Conservation (phyloP, 768 basidiomycete genomes). For the Thelephora ganbajun region DNA sequence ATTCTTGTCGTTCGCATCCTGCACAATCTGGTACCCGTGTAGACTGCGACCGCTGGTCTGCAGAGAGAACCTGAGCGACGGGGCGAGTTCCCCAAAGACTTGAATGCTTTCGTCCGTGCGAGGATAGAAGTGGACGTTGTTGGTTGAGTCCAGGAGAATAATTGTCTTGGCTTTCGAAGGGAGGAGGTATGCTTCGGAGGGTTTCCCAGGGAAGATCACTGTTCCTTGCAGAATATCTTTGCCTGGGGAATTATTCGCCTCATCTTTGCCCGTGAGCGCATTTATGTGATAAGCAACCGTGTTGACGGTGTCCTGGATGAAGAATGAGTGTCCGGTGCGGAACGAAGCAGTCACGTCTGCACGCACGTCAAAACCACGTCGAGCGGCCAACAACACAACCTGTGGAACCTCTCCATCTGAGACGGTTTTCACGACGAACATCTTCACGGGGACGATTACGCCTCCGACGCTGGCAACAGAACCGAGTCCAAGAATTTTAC, state of each 20-base stretch:
- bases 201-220: constrained; percentile 44
- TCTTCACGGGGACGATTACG: constrained; percentile 39
- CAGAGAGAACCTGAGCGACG: constrained; percentile 43
- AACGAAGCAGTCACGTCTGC: background rate
- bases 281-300: constrained; percentile 69
- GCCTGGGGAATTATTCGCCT: constrained; percentile 18
- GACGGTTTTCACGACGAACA: constrained; percentile 42
- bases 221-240: constrained; percentile 37
- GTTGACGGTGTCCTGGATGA: constrained; percentile 39
- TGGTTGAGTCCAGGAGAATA: constrained; percentile 40
- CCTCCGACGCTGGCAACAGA: constrained; percentile 48
- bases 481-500: constrained; percentile 58
- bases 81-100: constrained; percentile 29
- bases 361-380: constrained; percentile 32
- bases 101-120: constrained; percentile 31
- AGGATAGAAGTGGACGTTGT: constrained; percentile 55
- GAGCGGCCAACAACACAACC: constrained; percentile 45
- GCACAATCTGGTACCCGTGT: constrained; percentile 40
- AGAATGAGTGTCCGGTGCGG: constrained; percentile 3
- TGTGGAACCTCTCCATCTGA: constrained; percentile 33
- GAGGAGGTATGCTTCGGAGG: constrained; percentile 46
- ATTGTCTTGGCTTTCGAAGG: constrained; percentile 28
- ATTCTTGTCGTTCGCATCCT: constrained; percentile 27
- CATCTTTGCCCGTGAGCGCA: constrained; percentile 64
- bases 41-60: constrained; percentile 32